These are phyloP conservation scores for Lecanosticta acicola DNA, from an alignment of 2,329 filamentous ascomycete genomes.

Conservation along the genomic window DNA sequence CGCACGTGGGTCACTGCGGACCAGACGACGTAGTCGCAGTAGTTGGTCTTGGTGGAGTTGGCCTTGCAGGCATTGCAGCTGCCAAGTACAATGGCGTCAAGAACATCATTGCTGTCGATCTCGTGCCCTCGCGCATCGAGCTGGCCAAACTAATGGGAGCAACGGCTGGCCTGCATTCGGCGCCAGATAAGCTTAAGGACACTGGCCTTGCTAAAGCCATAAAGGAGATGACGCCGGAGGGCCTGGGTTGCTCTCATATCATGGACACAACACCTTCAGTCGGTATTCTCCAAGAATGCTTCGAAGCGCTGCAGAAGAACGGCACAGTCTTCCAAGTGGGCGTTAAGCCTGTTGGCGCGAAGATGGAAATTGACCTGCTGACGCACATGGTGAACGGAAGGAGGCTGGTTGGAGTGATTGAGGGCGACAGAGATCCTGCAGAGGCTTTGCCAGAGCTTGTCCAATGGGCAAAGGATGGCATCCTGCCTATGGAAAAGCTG, in stretches of 20 bases:
- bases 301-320: slow-evolving; percentile 39
- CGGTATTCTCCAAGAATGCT: slow-evolving; percentile 35
- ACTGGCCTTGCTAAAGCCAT: slow-evolving; percentile 8
- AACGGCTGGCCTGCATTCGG: slow-evolving; percentile 25
- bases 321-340: slow-evolving; percentile 46
- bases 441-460: slow-evolving; percentile 42
- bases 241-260: slow-evolving; percentile 37
- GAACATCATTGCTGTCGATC: slow-evolving; percentile 44
- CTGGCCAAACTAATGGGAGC: slow-evolving; percentile 44
- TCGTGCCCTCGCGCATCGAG: slow-evolving; percentile 38
- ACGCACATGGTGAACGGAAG: slow-evolving; percentile 43
- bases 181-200: slow-evolving; percentile 11
- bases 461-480: slow-evolving; percentile 40
- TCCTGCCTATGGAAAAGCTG: slow-evolving; percentile 40
- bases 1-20: slow-evolving; percentile 33
- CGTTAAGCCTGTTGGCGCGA: slow-evolving; percentile 37
- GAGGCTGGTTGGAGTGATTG: slow-evolving; percentile 42
- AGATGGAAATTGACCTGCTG: slow-evolving; percentile 34
- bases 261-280: slow-evolving; percentile 45
- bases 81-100: slow-evolving; percentile 29
- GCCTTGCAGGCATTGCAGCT: slow-evolving; percentile 38
- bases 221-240: slow-evolving; percentile 21
- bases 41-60: slow-evolving; percentile 40
- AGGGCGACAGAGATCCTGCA: slow-evolving; percentile 38
- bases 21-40: slow-evolving; percentile 32